Base-by-base conservation (phyloP, 2,329 filamentous ascomycete species). In the Aureobasidium zeae region DNA sequence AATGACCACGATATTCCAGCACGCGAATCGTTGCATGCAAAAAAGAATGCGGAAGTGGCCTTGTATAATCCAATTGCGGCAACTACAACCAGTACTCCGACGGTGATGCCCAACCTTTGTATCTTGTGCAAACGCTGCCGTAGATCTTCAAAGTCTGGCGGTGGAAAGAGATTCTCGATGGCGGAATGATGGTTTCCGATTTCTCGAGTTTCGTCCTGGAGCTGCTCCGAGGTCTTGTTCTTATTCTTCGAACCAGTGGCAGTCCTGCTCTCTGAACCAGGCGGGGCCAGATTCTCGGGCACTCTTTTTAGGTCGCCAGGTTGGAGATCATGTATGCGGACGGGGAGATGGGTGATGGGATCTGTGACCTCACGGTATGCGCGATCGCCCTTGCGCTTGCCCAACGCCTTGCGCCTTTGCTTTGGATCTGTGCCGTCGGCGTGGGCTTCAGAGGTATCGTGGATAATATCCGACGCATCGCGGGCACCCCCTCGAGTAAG, bases 291-390 rank as follows among this genome's bases (percentile, higher is more conserved):
- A 48, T 71, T 70, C 51, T 69, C 60, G 21, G 62, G 55, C 16
- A 62, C 60, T 47, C 55, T 57, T 46, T 68, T 65, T 44, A 83
- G 12, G 26, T 47, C 45, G 4, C 36, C 32, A 11, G 45, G 30
- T 20, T 47, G 45, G 8, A 47, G 22, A 5, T 85, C 81, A 55
- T 82, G 77, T 25, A 84, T 80, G 25, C 63, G 67, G 35, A 84
- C 71, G 2, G 80, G 79, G 2, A 85, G 66, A 60, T 85, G 81
- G 1, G 81, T 86, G 28, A 85, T 71, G 0, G 81, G 81, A 54
- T 86, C 81, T 1, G 80, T 85, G 34, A 85, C 81, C 55, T 81
- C 70, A 47, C 72, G 65, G 46, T 71, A 68, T 19, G 69, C 66
- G 21, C 66, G 62, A 46, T 71, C 66, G 21, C 66, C 62, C 33